Percentiles rank a stretch among this genome's conserved stretches.
Conservation (phyloP, 1,284 basidiomycete genomes). For the Stygiomarasmius scandens region DNA sequence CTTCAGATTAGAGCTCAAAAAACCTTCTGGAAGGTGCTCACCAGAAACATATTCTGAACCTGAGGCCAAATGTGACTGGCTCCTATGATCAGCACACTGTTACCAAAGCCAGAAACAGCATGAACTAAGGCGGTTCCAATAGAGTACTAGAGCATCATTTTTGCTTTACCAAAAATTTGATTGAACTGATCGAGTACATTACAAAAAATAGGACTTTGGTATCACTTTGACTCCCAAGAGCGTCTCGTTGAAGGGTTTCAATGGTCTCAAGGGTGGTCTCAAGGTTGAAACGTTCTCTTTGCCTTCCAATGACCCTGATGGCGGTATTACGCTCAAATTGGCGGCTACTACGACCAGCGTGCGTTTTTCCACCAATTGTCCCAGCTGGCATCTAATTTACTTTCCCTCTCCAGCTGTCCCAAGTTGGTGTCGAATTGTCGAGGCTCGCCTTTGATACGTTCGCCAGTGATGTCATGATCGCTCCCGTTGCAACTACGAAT, state of each 20-base stretch:
- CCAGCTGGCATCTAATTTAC: slow-evolving; percentile 2
- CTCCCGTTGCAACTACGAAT: slow-evolving; percentile 54
- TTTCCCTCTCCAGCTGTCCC: slow-evolving; percentile 56
- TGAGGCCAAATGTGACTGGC: no score
- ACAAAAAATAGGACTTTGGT: no score
- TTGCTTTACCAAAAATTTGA: no score
- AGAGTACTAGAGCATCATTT: no score
- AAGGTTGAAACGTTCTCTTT: slow-evolving; percentile 73
- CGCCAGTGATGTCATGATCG: slow-evolving; percentile 58
- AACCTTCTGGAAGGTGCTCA: no score
- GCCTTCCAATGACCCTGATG: slow-evolving; percentile 71
- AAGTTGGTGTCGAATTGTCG: slow-evolving; percentile 73
- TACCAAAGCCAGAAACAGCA: no score
- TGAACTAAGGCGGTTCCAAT: no score
- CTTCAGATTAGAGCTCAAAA: no score
- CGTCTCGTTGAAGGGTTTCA: slow-evolving; percentile 75
- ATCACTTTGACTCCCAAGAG: slow-evolving; percentile 59
- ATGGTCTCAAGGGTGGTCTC: slow-evolving; percentile 67
- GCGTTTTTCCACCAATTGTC: slow-evolving; percentile 21
- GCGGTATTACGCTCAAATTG: slow-evolving; percentile 74
- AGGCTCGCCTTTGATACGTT: slow-evolving; percentile 67
- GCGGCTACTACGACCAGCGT: slow-evolving; percentile 66
- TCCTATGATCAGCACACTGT: no score
- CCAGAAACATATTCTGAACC: no score
- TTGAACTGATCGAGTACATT: no score